Conservation (phyloP, 139 green algal species). For the Micractinium sp. region DNA sequence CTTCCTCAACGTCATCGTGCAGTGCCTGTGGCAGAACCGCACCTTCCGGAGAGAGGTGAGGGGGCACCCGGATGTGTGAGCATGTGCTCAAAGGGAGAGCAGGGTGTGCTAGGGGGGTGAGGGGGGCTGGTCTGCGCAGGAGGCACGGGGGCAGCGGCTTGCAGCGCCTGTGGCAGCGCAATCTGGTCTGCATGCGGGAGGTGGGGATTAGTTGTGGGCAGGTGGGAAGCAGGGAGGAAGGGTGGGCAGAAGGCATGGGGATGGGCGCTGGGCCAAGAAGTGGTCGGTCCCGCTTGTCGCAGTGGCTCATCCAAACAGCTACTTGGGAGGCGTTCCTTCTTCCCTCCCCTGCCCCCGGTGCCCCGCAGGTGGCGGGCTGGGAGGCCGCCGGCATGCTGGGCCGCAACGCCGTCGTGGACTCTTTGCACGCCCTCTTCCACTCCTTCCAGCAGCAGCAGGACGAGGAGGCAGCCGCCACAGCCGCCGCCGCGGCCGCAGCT, state of each 20-base stretch:
- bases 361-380: neutral
- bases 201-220: too few species aligned
- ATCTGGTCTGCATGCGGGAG: too few species aligned
- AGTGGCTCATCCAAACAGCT: neutral
- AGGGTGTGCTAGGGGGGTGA: too few species aligned
- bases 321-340: neutral
- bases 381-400: neutral
- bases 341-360: neutral
- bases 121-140: too few species aligned
- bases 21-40: slow-evolving; percentile 43
- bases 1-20: slow-evolving; percentile 92
- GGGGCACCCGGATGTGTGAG: too few species aligned
- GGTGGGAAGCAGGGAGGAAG: too few species aligned
- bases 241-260: too few species aligned
- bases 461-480: neutral
- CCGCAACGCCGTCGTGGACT: slow-evolving; percentile 49
- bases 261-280: too few species aligned
- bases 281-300: neutral
- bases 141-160: too few species aligned
- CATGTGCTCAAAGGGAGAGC: too few species aligned
- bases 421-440: slow-evolving; percentile 63
- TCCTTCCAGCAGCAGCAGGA: slow-evolving; percentile 43
- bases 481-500: neutral
- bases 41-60: slow-evolving; percentile 1
- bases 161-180: too few species aligned